Evolutionary conservation across 1,284 basidiomycete species (phyloP).

Genomic region (Irpex lacteus): DNA sequence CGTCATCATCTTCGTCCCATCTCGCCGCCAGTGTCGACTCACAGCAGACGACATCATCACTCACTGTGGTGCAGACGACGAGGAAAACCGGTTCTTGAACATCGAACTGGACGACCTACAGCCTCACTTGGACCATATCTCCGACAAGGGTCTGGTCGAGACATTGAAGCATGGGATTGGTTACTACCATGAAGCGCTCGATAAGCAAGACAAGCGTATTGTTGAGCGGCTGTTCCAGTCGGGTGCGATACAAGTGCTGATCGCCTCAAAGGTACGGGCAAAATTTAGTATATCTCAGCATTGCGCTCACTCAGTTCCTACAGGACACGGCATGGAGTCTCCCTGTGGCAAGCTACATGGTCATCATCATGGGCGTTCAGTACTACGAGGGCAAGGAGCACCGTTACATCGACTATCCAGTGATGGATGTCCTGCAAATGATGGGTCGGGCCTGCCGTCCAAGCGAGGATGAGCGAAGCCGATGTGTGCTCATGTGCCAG

Average conservation of each 20-base stretch:
- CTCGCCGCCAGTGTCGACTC: constrained; percentile 88
- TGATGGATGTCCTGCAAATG: constrained; percentile 98
- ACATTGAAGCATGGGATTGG: constrained; percentile 90
- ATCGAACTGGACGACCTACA: constrained; percentile 83
- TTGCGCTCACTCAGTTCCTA: constrained; percentile 2
- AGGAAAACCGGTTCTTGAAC: constrained; percentile 87
- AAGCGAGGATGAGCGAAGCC: constrained; percentile 79
- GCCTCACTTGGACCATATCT: constrained; percentile 85
- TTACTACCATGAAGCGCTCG: constrained; percentile 94
- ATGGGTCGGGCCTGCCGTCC: constrained; percentile 96
- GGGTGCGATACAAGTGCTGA: constrained; percentile 92
- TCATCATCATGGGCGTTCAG: constrained; percentile 98
- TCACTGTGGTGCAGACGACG: constrained; percentile 87
- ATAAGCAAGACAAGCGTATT: constrained; percentile 89
- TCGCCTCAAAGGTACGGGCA: constrained; percentile 79
- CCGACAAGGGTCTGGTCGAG: constrained; percentile 78
- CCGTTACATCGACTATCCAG: constrained; percentile 96
- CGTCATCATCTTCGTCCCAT: constrained; percentile 92
- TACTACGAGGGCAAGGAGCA: constrained; percentile 95
- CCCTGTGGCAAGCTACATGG: constrained; percentile 93
- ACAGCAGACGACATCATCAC: constrained; percentile 91
- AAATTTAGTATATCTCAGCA: neutral
- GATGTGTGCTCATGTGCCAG: constrained; percentile 96
- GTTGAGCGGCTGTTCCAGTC: constrained; percentile 93
- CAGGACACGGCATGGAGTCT: constrained; percentile 96